Conservation (phyloP, 108 stramenopile species). For the Nitzschia sp. region DNA sequence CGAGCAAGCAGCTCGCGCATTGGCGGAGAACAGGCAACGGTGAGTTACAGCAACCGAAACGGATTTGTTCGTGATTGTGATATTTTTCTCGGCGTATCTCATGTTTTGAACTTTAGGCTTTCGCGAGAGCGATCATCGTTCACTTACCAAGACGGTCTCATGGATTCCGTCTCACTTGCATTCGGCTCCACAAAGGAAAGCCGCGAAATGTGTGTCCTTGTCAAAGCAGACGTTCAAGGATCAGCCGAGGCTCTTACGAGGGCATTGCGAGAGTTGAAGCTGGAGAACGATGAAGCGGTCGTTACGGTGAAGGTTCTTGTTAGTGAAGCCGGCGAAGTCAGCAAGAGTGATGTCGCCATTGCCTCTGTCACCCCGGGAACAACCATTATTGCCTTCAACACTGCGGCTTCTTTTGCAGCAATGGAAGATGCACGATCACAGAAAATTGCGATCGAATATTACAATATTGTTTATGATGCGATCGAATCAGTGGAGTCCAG, state of each 20-base stretch:
- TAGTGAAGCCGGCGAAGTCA: conserved; percentile 92
- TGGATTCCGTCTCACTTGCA: conserved; percentile 71
- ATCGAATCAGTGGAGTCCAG: conserved; percentile 90
- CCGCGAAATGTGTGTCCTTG: conserved; percentile 89
- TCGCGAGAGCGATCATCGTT: conserved; percentile 70
- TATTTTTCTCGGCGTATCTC: conserved; percentile 1
- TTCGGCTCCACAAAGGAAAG: conserved; percentile 75
- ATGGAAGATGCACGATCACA: conserved; percentile 85
- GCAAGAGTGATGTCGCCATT: conserved; percentile 92
- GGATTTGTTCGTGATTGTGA: conserved; percentile 14
- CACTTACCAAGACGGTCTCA: conserved; percentile 80
- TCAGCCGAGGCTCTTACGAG: conserved; percentile 93
- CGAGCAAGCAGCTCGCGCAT: conserved; percentile 78
- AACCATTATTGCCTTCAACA: conserved; percentile 92
- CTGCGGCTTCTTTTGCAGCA: conserved; percentile 83
- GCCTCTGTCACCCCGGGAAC: conserved; percentile 89
- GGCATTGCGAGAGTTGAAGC: conserved; percentile 81
- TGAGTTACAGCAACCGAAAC: no score
- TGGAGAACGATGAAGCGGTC: conserved; percentile 84
- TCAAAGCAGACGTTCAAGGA: conserved; percentile 96
- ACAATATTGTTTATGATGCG: conserved; percentile 93
- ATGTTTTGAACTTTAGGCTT: conserved; percentile 43
- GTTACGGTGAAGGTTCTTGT: conserved; percentile 88
- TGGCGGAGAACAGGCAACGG: conserved; percentile 74
- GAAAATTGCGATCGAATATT: conserved; percentile 89